Evolutionary conservation across 805 yeast species (phyloP).

Genomic region (Saccharomycopsis fodiens): DNA sequence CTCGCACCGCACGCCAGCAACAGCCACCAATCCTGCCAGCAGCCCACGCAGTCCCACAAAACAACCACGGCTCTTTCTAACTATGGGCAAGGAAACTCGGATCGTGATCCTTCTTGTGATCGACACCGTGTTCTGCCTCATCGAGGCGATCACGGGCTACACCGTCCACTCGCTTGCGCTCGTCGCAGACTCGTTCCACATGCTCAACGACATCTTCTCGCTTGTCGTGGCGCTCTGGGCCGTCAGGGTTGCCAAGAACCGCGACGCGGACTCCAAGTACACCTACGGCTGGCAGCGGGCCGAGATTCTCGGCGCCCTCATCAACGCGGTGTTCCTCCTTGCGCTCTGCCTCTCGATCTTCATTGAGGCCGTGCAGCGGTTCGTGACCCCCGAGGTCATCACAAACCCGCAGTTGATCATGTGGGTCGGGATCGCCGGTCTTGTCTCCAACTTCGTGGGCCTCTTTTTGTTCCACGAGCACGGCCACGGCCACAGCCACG

Average conservation of each 20-base stretch:
- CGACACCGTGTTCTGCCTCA: constrained; percentile 75
- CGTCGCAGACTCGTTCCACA: constrained; percentile 95
- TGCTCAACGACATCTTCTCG: constrained; percentile 92
- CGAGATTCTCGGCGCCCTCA: constrained; percentile 89
- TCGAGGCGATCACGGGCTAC: constrained; percentile 83
- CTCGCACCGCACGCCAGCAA: too few species aligned
- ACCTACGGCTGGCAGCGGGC: constrained; percentile 99
- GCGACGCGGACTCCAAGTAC: constrained; percentile 77
- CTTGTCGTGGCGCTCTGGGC: constrained; percentile 93
- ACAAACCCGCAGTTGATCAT: constrained; percentile 77
- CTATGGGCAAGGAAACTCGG: constrained; percentile 54
- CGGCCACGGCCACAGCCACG: constrained; percentile 49
- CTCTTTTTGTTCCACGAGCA: constrained; percentile 84
- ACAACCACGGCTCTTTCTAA: too few species aligned
- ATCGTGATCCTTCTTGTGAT: constrained; percentile 63
- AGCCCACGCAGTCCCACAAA: too few species aligned
- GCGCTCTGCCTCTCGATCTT: constrained; percentile 90
- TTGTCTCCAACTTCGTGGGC: constrained; percentile 76
- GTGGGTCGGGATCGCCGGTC: constrained; percentile 76
- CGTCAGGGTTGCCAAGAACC: constrained; percentile 76
- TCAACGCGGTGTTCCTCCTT: constrained; percentile 86
- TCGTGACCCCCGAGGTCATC: constrained; percentile 71
- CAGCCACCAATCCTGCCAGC: too few species aligned
- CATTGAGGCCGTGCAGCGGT: constrained; percentile 88
- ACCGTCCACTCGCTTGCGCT: constrained; percentile 90